phyloP scores from a whole-genome alignment of 2,329 filamentous ascomycete species.

The Trichocomaceae sp. region DNA sequence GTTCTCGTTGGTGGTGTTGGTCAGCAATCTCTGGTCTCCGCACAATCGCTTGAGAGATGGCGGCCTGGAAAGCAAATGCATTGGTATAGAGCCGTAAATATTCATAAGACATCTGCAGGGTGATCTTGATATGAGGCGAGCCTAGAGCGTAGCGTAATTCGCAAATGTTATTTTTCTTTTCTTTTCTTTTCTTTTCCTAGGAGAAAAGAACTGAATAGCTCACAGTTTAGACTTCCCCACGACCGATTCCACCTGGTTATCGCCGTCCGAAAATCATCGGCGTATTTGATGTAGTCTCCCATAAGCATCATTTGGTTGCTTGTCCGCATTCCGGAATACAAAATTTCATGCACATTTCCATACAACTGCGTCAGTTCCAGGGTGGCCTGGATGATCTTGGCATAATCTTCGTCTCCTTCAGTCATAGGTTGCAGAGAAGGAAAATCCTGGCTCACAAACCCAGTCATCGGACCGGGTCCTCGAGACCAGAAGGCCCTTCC shows the following conservation, averaged over 20 bases:
- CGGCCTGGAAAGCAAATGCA: conserved; percentile 69
- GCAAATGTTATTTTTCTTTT: conserved; percentile 14
- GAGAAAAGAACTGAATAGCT: conserved; percentile 14
- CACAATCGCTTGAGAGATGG: conserved; percentile 48
- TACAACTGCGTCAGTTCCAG: conserved; percentile 66
- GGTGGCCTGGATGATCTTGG: conserved; percentile 63
- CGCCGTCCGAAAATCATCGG: conserved; percentile 64
- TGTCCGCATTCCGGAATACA: conserved; percentile 65
- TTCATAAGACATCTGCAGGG: conserved; percentile 63
- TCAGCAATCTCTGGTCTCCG: conserved; percentile 34
- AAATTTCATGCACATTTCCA: conserved; percentile 65
- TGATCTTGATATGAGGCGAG: conserved; percentile 60
- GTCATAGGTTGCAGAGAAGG: conserved; percentile 56
- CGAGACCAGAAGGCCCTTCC: conserved; percentile 69
- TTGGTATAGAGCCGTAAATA: conserved; percentile 68
- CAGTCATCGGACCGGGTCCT: conserved; percentile 61
- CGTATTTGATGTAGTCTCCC: conserved; percentile 67
- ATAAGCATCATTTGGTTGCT: conserved; percentile 64
- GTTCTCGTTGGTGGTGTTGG: conserved; percentile 31
- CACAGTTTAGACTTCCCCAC: conserved; percentile 61
- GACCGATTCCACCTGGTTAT: conserved; percentile 65
- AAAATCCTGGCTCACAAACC: conserved; percentile 60
- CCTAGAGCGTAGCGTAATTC: conserved; percentile 31
- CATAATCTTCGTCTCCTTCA: conserved; percentile 59
- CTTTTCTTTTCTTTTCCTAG: neutral